These are phyloP conservation scores for Mycoemilia scoparia DNA, from an alignment of 192 early-diverging fungal genomes.

Conservation along the genomic window DNA sequence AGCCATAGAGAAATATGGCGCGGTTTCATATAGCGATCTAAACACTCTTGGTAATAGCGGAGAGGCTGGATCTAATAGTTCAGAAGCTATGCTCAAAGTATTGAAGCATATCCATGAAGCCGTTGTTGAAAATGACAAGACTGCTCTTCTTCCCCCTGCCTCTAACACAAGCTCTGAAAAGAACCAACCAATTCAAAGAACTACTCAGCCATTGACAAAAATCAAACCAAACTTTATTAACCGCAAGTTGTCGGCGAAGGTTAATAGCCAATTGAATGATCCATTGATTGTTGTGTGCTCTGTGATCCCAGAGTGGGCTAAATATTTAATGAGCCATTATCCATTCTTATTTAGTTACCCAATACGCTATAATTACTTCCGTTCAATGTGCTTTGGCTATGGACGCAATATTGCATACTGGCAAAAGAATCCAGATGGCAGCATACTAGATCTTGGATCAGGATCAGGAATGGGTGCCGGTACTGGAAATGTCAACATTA, in stretches of 20 bases:
- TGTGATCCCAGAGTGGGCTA: slow-evolving; percentile 62
- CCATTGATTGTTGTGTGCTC: slow-evolving; percentile 72
- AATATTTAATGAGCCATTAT: slow-evolving; percentile 36
- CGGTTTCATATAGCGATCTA: too few relatives aligned
- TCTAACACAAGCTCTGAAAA: not conserved
- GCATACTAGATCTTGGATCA: too few relatives aligned
- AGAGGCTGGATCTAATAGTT: not conserved
- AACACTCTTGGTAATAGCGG: not conserved
- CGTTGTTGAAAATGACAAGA: slow-evolving; percentile 15
- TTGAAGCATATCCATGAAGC: slow-evolving; percentile 19
- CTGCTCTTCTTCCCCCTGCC: not conserved
- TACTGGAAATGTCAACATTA: not conserved
- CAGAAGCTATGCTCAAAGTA: slow-evolving; percentile 10
- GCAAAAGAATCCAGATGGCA: slow-evolving; percentile 15
- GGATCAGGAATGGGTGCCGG: too few relatives aligned
- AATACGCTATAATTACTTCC: slow-evolving; percentile 53
- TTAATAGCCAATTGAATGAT: slow-evolving; percentile 72
- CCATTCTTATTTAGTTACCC: slow-evolving; percentile 77
- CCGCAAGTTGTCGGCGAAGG: slow-evolving; percentile 64
- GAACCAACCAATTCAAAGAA: not conserved
- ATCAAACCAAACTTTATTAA: too few relatives aligned
- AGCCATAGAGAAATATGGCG: too few relatives aligned
- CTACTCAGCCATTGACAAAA: not conserved
- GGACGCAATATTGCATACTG: slow-evolving; percentile 54
- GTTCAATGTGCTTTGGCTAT: slow-evolving; percentile 75